Base-by-base conservation (phyloP, 2,329 filamentous ascomycete genomes). In the Paracorniculantispora psalliotae region DNA sequence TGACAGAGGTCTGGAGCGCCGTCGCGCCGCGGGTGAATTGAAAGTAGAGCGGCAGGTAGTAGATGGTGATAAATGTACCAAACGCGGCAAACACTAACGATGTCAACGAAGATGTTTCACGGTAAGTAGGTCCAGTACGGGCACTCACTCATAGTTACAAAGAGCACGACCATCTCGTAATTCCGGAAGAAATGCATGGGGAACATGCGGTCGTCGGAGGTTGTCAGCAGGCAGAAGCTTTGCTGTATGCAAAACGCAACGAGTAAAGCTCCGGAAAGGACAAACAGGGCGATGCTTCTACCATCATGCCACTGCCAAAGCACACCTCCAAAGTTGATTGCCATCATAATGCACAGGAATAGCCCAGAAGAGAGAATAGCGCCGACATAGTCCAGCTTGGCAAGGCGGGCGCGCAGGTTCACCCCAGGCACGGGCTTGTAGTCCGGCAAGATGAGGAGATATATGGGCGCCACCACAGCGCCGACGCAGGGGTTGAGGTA, bases 31-130 rank as follows among this genome's bases (percentile, higher is more conserved):
- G 67, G 0, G 71, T 71, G 64, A 81, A 82, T 61, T 80, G 75
- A 64, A 82, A 82, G 65, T 72, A 79, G 0, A 82, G 65, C 0
- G 80, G 79, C 6, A 80, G 73, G 63, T 77, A 81, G 65, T 81
- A 82, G n/a, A 77, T 66, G 15, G 64, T 51, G 9, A 73, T 63
- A 48, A 71, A 72, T 41, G 61, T 57, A 8, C 62, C 62, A 15
- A 65, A 61, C n/a, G 63, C 63, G 17, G 57, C 57, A 17, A 61
- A 28, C 47, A 57, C 47, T 44, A 25, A 15, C 6, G 33, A 30
- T n/a, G n/a, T n/a, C n/a, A n/a, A n/a, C n/a, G n/a, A n/a, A n/a
- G n/a, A n/a, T n/a, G n/a, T n/a, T n/a, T n/a, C n/a, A 39, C 8
- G 7, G 28, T 37, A 9, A 26, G 19, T 48, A 9, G 50, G 33